Evolutionary conservation across 2,329 filamentous ascomycete genomes (phyloP).

Genomic region (Claviceps purpurea): DNA sequence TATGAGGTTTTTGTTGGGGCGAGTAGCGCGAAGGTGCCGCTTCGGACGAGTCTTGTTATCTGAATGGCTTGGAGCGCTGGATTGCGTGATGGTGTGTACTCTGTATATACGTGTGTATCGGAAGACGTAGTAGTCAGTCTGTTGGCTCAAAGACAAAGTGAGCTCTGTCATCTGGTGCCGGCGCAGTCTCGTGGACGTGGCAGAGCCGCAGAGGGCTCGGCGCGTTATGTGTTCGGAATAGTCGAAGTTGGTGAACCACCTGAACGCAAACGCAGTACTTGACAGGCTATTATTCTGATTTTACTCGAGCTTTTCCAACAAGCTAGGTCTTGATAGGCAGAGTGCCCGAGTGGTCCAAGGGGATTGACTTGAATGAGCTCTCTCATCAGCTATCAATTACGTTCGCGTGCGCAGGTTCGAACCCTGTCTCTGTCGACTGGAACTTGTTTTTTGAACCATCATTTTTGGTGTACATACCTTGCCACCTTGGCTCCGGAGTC

Average conservation of each 20-base stretch:
- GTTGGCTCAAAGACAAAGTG: no score
- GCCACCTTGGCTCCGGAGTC: no score
- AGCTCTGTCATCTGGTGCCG: no score
- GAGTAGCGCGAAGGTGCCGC: conserved; percentile 34
- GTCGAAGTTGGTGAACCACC: no score
- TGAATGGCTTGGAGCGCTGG: conserved; percentile 3
- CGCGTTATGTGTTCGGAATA: no score
- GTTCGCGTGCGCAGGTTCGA: conserved; percentile 9
- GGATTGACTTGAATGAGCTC: conserved; percentile 7
- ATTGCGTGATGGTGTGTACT: background rate
- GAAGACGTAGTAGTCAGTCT: background rate
- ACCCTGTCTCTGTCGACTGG: conserved; percentile 8
- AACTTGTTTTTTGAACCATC: background rate
- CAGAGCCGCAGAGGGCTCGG: no score
- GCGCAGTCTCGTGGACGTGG: no score
- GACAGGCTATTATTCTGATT: no score
- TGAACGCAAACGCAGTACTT: no score
- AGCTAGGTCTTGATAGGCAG: conserved; percentile 3
- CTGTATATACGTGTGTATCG: background rate
- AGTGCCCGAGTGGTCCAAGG: conserved; percentile 8
- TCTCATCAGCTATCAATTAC: conserved; percentile 7
- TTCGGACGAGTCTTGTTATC: conserved; percentile 25
- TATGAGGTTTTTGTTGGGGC: conserved; percentile 32
- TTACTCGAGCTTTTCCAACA: background rate
- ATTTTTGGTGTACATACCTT: background rate